phyloP scores from a whole-genome alignment of 495 filamentous ascomycete species.

The Hypoxylon rickii region DNA sequence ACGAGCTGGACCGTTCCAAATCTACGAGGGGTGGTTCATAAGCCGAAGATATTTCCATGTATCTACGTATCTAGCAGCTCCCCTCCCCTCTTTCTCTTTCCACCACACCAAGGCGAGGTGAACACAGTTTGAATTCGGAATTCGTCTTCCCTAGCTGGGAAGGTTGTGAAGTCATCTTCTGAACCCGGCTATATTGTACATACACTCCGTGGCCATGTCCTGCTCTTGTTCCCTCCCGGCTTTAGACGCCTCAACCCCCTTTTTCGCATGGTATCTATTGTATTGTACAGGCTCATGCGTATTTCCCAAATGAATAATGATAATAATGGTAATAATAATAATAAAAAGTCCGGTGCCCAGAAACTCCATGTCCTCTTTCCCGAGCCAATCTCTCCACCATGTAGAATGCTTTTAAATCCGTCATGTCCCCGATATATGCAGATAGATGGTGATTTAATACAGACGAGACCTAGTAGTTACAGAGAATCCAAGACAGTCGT shows the following conservation, averaged over 20 bases:
- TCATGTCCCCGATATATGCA: constrained; percentile 31
- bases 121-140: background rate
- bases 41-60: background rate
- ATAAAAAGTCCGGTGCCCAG: constrained; percentile 26
- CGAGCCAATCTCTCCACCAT: constrained; percentile 25
- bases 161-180: too few relatives aligned
- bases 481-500: constrained; percentile 23
- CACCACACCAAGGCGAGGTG: too few relatives aligned
- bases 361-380: constrained; percentile 38
- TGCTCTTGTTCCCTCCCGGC: constrained; percentile 13
- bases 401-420: constrained; percentile 34
- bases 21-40: too few relatives aligned
- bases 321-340: background rate
- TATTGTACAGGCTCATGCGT: constrained; percentile 35
- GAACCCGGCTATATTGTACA: background rate
- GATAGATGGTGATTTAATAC: constrained; percentile 27
- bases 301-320: constrained; percentile 16
- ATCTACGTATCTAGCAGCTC: too few relatives aligned
- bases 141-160: background rate
- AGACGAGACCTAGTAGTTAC: constrained; percentile 32
- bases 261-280: constrained; percentile 37
- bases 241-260: constrained; percentile 15
- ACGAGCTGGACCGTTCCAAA: too few relatives aligned
- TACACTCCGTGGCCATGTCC: constrained; percentile 11
- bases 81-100: too few relatives aligned